Percentiles rank a stretch among this genome's conserved stretches.
These are phyloP conservation scores for Diutina ranongensis DNA, from an alignment of 1,139 yeast genomes.

Conservation along the genomic window DNA sequence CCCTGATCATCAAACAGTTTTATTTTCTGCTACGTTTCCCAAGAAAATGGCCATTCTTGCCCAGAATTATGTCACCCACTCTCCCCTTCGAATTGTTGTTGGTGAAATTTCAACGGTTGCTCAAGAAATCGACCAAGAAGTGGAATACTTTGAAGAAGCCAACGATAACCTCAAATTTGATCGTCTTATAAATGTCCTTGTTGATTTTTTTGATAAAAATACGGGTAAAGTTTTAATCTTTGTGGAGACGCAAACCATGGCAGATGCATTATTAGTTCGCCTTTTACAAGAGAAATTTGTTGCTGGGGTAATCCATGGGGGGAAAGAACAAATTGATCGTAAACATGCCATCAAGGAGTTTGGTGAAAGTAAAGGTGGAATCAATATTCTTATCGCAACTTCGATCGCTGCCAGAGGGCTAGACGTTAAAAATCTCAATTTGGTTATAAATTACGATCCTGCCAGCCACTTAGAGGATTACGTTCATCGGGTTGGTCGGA, in stretches of 20 bases:
- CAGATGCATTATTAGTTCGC: conserved; percentile 56
- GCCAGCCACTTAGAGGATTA: conserved; percentile 93
- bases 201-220: conserved; percentile 12
- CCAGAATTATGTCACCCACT: conserved; percentile 34
- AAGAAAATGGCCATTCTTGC: conserved; percentile 70
- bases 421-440: conserved; percentile 71
- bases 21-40: conserved; percentile 94
- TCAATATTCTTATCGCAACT: conserved; percentile 70
- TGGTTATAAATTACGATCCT: conserved; percentile 81
- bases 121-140: conserved; percentile 63
- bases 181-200: conserved; percentile 40
- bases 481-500: conserved; percentile 92
- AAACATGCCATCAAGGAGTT: conserved; percentile 66
- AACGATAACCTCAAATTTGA: conserved; percentile 32
- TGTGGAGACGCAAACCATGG: conserved; percentile 77
- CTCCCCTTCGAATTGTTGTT: conserved; percentile 68
- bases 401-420: conserved; percentile 93
- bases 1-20: conserved; percentile 84
- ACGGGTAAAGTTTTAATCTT: conserved; percentile 53
- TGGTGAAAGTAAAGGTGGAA: conserved; percentile 37
- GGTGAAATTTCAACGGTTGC: conserved; percentile 83
- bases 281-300: conserved; percentile 46
- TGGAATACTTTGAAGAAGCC: conserved; percentile 38
- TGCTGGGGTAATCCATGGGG: conserved; percentile 78
- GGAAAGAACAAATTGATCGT: conserved; percentile 80